Percentiles rank a stretch among this genome's conserved stretches.
Evolutionary conservation across 257 asterid species (phyloP).

Genomic region (Gentiana dahurica): DNA sequence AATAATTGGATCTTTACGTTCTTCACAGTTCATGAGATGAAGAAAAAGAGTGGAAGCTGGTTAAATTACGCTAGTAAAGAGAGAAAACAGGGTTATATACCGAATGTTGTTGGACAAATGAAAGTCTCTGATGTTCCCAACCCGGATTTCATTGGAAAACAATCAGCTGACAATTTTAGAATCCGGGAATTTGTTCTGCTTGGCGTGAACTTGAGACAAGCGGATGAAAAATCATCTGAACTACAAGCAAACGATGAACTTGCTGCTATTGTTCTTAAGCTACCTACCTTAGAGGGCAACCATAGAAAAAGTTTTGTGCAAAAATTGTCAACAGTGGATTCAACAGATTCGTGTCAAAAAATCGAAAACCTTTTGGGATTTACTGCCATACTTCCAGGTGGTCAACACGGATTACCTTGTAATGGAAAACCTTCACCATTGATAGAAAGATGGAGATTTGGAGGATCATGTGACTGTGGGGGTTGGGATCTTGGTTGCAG

Average conservation of each 20-base stretch:
- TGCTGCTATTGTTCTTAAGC: conserved; percentile 50
- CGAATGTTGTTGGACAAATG: conserved; percentile 65
- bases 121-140: conserved; percentile 41
- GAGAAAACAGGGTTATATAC: conserved; percentile 29
- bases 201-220: conserved; percentile 18
- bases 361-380: conserved; percentile 13
- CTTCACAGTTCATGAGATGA: conserved; percentile 44
- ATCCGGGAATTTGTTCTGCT: conserved; percentile 57
- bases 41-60: conserved; percentile 43
- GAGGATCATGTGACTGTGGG: conserved; percentile 82
- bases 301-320: background rate
- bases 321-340: conserved; percentile 7
- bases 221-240: conserved; percentile 18
- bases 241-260: conserved; percentile 42
- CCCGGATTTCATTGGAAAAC: conserved; percentile 12
- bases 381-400: conserved; percentile 65
- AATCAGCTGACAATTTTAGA: conserved; percentile 7
- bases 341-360: conserved; percentile 16
- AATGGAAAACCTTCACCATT: conserved; percentile 71
- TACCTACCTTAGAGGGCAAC: conserved; percentile 20
- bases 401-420: conserved; percentile 60
- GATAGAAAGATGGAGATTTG: conserved; percentile 61
- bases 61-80: conserved; percentile 40
- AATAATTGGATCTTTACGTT: conserved; percentile 49
- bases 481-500: conserved; percentile 87